phyloP scores from a whole-genome alignment of 768 basidiomycete species.

The Leccinum subgranulosum region DNA sequence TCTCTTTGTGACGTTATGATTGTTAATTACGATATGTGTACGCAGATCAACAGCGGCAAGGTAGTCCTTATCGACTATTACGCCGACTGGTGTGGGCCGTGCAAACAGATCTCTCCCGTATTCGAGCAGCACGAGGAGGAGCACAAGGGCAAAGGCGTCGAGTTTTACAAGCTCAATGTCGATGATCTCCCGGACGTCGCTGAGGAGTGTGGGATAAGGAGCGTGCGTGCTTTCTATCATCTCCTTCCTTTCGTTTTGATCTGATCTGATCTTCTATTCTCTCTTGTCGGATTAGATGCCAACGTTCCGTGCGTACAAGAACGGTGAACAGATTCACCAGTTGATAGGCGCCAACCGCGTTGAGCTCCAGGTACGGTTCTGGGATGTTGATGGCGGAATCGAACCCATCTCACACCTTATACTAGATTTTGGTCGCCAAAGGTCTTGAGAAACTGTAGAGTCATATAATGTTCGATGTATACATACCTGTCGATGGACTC shows the following conservation, averaged over 20 bases:
- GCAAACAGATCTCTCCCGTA: slow-evolving; percentile 10
- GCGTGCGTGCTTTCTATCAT: slow-evolving; percentile 38
- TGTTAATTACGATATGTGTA: background rate
- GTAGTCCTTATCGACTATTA: slow-evolving; percentile 20
- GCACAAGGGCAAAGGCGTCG: slow-evolving; percentile 27
- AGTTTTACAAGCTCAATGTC: slow-evolving; percentile 74
- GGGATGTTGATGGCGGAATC: background rate
- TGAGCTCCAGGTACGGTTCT: background rate
- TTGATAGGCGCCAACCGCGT: background rate
- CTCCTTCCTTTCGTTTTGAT: background rate
- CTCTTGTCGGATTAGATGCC: slow-evolving; percentile 16
- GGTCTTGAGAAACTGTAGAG: background rate
- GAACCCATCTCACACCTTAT: background rate
- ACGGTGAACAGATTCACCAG: background rate
- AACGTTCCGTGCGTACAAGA: slow-evolving; percentile 11
- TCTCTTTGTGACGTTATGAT: background rate
- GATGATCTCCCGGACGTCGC: slow-evolving; percentile 50
- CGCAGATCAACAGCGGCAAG: slow-evolving; percentile 2
- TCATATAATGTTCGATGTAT: background rate
- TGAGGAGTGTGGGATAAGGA: slow-evolving; percentile 49
- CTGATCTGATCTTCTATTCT: background rate
- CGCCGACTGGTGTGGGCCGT: slow-evolving; percentile 21
- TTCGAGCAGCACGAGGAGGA: slow-evolving; percentile 2
- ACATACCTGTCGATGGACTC: background rate
- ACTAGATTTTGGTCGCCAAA: background rate